phyloP scores from a whole-genome alignment of 768 basidiomycete species.

The Podaxis sp. region DNA sequence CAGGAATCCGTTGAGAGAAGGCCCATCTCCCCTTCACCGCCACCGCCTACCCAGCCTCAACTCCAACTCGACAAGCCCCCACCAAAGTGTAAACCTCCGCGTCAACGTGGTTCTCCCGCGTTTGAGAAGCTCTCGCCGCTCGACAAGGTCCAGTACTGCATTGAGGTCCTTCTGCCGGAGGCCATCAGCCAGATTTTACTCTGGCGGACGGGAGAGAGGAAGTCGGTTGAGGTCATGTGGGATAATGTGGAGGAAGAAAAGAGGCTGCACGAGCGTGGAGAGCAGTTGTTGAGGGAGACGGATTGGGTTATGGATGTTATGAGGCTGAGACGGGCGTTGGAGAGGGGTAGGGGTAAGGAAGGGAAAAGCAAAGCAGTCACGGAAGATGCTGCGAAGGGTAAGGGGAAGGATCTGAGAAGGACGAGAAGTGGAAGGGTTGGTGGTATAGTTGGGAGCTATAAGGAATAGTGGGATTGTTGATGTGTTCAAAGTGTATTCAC shows the following conservation, averaged over 20 bases:
- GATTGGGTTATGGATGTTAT: conserved; percentile 73
- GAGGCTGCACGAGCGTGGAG: conserved; percentile 49
- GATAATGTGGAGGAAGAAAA: conserved; percentile 50
- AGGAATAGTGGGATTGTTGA: neutral
- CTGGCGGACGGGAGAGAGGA: conserved; percentile 66
- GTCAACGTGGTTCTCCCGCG: conserved; percentile 17
- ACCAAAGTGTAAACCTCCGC: neutral
- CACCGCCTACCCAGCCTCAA: neutral
- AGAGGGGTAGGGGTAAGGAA: conserved; percentile 16
- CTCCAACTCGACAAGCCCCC: neutral
- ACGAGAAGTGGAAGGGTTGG: conserved; percentile 14
- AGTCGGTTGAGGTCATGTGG: conserved; percentile 43
- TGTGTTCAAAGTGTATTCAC: neutral
- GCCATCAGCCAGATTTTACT: conserved; percentile 71
- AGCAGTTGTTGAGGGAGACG: conserved; percentile 46
- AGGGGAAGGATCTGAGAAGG: conserved; percentile 13
- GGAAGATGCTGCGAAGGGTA: conserved; percentile 4
- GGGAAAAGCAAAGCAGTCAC: conserved; percentile 7
- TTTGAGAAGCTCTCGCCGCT: conserved; percentile 27
- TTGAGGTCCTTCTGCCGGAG: conserved; percentile 71
- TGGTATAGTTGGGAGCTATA: conserved; percentile 13
- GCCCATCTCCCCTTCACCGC: neutral
- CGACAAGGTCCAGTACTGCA: conserved; percentile 68
- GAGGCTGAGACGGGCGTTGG: conserved; percentile 36
- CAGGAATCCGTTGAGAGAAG: neutral